Evolutionary conservation across 2,329 filamentous ascomycete genomes (phyloP), one percentile per base, ranked within the genome.

Genomic region (Colletotrichum sp.): DNA sequence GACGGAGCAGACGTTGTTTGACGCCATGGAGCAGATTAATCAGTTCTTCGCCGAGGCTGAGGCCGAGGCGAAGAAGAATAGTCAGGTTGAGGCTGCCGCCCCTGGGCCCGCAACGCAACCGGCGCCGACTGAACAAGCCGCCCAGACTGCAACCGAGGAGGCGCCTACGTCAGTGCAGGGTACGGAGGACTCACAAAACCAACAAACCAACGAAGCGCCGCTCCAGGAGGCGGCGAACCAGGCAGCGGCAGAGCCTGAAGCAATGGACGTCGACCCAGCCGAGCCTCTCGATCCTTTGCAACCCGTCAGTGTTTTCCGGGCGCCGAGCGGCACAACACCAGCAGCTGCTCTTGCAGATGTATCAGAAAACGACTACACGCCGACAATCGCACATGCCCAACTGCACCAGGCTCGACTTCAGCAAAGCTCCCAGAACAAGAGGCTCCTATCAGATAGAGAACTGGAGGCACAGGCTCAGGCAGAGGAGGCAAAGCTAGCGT

Each of bases 381-480:
- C 92, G 48, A 95, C 91, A 70, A 92, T 95, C 80, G 93, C 91
- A 72, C 95, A 94, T 85, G 95, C 92, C 77, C 94, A 93, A 83
- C 89, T 92, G 48, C 94, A 93, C 84, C 96, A 97, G 85, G 89
- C 91, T 15, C 89, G 92, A 4, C 89, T 97, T 2, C 87, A 90
- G 70, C 86, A 89, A 39, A 88, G 87, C 61, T 88, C 91, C 4
- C 91, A 93, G 76, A 98, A 98, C 83, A 93, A 90, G 77, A 93
- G 95, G 25, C 91, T 98, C 1, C 91, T 91, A 8, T 98, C 95
- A 1, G 96, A 98, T 84, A 92, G 91, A 39, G 96, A 98, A 82
- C 87, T 98, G 13, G 93, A 92, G 44, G 92, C 93, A 28, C 92
- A 93, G 78, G 93, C 92, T 39, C 88, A 91, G 7, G 92, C 91